Evolutionary conservation across 345 rosid genomes (phyloP), one percentile per base, ranked within the genome.

Genomic region (Hirschfeldia incana): DNA sequence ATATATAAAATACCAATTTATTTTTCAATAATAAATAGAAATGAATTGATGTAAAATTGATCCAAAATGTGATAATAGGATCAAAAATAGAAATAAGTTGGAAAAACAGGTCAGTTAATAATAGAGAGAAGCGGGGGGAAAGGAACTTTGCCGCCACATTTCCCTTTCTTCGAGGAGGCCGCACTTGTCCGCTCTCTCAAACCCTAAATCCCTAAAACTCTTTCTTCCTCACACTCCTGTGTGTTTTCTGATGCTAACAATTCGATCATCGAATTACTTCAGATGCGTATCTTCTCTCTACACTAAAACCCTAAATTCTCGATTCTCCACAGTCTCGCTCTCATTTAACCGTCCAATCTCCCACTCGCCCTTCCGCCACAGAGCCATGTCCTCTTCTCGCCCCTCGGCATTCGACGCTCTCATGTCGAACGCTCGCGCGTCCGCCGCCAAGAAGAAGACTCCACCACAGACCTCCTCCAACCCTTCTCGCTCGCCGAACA

Each of bases 361-460:
- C 42, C 76, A 55, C 26, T 65, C 58, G 6, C 55, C 58, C 3
- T 32, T 27, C 13, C 62, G 17, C 13, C 55, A 37, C 67, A 79
- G 72, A 69, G 81, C 78, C 66, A 80, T 83, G 65, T 80, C 82
- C 49, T 78, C 85, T 10, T 83, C 89, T 21, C 90, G 86, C 21
- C 98, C 90, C 34, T 89, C 92, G 6, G 98, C 93, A 58, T 93
- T 95, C 83, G 98, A 91, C 61, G 85, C 87, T 55, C 93, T 95
- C 69, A 95, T 93, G 98, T 86, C 98, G 70, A 77, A 64, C 6
- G 94, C 97, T 12, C 97, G 96, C 10, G 87, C 94, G 55, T 87
- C 88, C 58, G 90, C 78, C 6, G 90, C 78, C 6, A 84, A 84
- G 84, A 87, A 88, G 75, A 79, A 79, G 33, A 78, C 72, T 1